Conservation (phyloP, 23 red algal species). For the Gracilariopsis chorda region DNA sequence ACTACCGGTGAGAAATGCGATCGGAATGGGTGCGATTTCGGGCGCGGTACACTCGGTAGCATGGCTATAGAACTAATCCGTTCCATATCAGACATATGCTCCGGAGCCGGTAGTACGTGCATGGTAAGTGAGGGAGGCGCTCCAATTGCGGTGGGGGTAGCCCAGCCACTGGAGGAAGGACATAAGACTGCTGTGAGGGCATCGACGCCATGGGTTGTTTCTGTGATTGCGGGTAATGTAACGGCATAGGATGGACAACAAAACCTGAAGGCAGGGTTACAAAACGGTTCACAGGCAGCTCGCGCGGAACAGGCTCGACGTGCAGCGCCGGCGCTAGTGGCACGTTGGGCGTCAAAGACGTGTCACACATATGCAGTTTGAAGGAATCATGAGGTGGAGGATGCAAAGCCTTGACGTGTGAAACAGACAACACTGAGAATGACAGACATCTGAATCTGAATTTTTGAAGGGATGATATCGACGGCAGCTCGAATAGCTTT, state of each 20-base stretch:
- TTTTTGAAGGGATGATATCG: constrained; percentile 4
- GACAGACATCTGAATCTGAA: constrained; percentile 12
- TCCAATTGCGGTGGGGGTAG: background rate
- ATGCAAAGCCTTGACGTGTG: background rate
- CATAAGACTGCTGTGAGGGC: background rate
- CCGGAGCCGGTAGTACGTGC: background rate
- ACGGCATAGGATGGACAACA: background rate
- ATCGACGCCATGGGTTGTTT: background rate
- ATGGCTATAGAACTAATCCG: background rate
- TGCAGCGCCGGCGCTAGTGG: background rate
- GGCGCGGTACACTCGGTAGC: background rate
- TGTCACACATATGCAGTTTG: background rate
- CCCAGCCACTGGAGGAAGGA: background rate
- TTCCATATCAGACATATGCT: background rate
- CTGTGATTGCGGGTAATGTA: background rate
- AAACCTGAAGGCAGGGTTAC: background rate
- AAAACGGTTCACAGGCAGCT: background rate
- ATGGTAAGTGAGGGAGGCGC: background rate
- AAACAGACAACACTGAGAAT: background rate
- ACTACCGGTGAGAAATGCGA: background rate
- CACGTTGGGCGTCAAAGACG: background rate
- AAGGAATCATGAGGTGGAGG: background rate
- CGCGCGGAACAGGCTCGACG: background rate
- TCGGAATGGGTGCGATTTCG: background rate
- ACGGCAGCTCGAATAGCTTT: constrained; percentile 2